A percentile compares a stretch with the other conserved stretches of the same genome.
Conservation (phyloP, 768 basidiomycete species). For the Rhodotorula kratochvilovae region DNA sequence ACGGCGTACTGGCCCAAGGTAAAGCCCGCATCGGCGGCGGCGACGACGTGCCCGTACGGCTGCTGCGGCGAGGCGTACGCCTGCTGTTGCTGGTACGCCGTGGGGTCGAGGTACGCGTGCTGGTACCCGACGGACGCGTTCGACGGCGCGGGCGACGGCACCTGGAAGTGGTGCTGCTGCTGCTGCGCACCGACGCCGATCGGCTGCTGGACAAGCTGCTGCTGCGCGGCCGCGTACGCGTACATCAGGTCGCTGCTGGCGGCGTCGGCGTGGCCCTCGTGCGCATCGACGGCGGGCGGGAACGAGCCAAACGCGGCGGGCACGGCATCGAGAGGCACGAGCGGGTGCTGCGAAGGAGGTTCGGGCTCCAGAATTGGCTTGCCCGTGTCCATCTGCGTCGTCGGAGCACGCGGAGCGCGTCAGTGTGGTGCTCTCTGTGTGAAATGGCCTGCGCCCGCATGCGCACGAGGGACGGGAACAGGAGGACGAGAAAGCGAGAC, state of each 20-base stretch:
- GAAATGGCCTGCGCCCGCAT: no score
- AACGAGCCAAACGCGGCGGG: not conserved
- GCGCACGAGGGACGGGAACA: no score
- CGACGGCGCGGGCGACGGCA: conserved; percentile 7
- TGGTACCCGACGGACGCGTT: not conserved
- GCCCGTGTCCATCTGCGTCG: not conserved
- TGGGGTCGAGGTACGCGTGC: not conserved
- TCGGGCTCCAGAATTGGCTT: not conserved
- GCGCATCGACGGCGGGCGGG: not conserved
- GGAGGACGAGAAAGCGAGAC: not conserved
- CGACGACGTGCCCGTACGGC: not conserved
- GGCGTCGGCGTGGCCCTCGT: not conserved
- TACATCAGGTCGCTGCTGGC: not conserved
- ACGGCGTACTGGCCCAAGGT: not conserved
- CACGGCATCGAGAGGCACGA: not conserved
- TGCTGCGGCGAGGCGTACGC: no score
- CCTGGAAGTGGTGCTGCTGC: not conserved
- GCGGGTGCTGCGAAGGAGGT: not conserved
- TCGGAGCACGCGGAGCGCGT: not conserved
- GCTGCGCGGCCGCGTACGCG: not conserved
- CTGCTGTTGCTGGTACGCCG: not conserved
- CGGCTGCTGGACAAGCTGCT: no score
- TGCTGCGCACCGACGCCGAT: not conserved
- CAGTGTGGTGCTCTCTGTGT: not conserved
- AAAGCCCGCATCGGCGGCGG: not conserved